A percentile compares a stretch with the other conserved stretches of the same genome.
These are phyloP conservation scores for Prunus armeniaca DNA, from an alignment of 306 rosid species.

Conservation along the genomic window DNA sequence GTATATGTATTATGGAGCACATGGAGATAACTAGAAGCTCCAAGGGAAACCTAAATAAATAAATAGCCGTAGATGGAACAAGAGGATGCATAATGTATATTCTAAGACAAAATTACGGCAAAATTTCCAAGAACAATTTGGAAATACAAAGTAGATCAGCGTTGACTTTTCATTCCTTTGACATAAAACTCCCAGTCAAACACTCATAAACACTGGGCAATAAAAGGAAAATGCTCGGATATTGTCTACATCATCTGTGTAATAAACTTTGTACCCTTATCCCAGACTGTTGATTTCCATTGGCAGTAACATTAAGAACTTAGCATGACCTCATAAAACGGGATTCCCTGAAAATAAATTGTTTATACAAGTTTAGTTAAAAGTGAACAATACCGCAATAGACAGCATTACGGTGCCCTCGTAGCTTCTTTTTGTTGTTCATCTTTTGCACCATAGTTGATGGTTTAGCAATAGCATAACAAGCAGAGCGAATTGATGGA, in stretches of 20 bases:
- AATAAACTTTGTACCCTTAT: slow-evolving; percentile 17
- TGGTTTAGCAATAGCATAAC: slow-evolving; percentile 90
- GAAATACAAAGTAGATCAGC: not conserved
- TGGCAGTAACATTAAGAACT: slow-evolving; percentile 3
- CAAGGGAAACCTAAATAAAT: not conserved
- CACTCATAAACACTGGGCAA: not conserved
- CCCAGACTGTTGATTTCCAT: slow-evolving; percentile 4
- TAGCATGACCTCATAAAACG: slow-evolving; percentile 8
- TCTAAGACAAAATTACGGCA: not conserved
- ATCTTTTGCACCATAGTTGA: slow-evolving; percentile 87
- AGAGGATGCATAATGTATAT: not conserved
- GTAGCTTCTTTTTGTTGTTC: slow-evolving; percentile 73
- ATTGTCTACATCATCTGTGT: slow-evolving; percentile 5
- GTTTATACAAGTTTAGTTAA: slow-evolving; percentile 26
- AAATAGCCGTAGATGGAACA: not conserved
- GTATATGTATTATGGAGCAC: not conserved
- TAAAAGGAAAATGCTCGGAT: slow-evolving; percentile 1
- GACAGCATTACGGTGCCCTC: slow-evolving; percentile 93
- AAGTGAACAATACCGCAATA: slow-evolving; percentile 68
- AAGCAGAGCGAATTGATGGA: slow-evolving; percentile 81
- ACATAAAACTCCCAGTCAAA: not conserved
- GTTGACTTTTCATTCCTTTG: not conserved
- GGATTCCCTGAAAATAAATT: slow-evolving; percentile 21
- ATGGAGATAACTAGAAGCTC: not conserved
- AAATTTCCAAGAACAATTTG: not conserved